Conservation (phyloP, 306 rosid genomes). For the Trifolium subterraneum region DNA sequence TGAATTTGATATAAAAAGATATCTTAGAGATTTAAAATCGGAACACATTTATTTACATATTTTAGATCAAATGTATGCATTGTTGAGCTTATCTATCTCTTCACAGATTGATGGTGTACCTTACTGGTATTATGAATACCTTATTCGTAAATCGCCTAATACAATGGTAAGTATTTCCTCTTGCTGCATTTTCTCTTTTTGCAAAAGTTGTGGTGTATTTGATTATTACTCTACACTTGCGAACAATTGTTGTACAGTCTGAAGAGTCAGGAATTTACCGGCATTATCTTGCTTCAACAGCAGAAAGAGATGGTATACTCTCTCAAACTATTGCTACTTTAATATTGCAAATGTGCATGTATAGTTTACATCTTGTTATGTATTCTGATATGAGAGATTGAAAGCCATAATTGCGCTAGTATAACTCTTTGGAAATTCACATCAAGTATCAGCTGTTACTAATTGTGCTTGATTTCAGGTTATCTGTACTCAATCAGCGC, state of each 20-base stretch:
- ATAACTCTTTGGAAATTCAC: slow-evolving; percentile 35
- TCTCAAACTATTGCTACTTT: slow-evolving; percentile 27
- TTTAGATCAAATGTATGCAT: slow-evolving; percentile 31
- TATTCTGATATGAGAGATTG: slow-evolving; percentile 21
- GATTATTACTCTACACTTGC: slow-evolving; percentile 40
- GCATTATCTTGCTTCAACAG: slow-evolving; percentile 84
- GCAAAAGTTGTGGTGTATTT: slow-evolving; percentile 9
- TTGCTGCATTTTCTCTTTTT: slow-evolving; percentile 4
- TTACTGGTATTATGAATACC: slow-evolving; percentile 91
- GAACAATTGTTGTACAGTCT: slow-evolving; percentile 55
- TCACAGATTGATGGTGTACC: slow-evolving; percentile 85
- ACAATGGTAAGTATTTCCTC: slow-evolving; percentile 54
- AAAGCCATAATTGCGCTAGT: background rate
- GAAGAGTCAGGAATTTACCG: slow-evolving; percentile 65
- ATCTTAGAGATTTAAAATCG: slow-evolving; percentile 4
- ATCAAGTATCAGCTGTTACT: slow-evolving; percentile 6
- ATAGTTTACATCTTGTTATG: slow-evolving; percentile 7
- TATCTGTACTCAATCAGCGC: slow-evolving; percentile 82
- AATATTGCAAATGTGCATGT: no score
- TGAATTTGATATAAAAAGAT: background rate
- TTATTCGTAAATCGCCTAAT: slow-evolving; percentile 93
- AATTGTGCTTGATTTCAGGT: slow-evolving; percentile 60
- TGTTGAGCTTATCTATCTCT: slow-evolving; percentile 39
- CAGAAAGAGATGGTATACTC: slow-evolving; percentile 86
- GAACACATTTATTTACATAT: background rate